Percentiles rank a stretch among this genome's conserved stretches.
These are phyloP conservation scores for Leucocoprinus leucothites DNA, from an alignment of 768 basidiomycete species.

Conservation along the genomic window DNA sequence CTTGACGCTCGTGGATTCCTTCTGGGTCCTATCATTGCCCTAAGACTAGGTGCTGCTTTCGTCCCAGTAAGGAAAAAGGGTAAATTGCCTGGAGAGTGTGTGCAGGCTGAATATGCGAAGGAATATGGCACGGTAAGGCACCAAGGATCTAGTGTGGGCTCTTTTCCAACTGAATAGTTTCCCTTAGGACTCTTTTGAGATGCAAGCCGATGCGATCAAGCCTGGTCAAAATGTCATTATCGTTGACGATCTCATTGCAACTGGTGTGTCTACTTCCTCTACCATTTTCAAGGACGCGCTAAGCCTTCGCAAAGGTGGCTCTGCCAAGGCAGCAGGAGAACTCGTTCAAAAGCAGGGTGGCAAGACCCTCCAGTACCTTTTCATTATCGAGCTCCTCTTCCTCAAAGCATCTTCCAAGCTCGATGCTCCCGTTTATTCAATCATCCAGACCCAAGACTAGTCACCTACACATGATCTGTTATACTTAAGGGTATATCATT, in stretches of 20 bases:
- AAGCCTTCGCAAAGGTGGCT: constrained; percentile 61
- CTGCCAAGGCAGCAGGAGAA: constrained; percentile 89
- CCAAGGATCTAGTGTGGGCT: neutral
- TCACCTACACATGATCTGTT: neutral
- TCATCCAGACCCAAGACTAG: constrained; percentile 73
- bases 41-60: constrained; percentile 89
- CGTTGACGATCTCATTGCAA: constrained; percentile 95
- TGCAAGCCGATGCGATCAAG: constrained; percentile 84
- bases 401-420: constrained; percentile 75
- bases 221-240: constrained; percentile 83
- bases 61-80: constrained; percentile 93
- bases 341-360: constrained; percentile 83
- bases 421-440: constrained; percentile 85
- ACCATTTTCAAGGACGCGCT: constrained; percentile 2
- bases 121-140: constrained; percentile 83
- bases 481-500: constrained; percentile 14
- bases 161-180: neutral
- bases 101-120: constrained; percentile 77
- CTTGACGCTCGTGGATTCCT: constrained; percentile 97
- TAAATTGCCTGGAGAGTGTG: constrained; percentile 89
- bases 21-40: constrained; percentile 87
- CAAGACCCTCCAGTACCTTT: constrained; percentile 87
- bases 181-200: constrained; percentile 89
- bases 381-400: constrained; percentile 83
- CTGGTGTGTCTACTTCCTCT: constrained; percentile 50